A percentile compares a stretch with the other conserved stretches of the same genome.
phyloP scores from a whole-genome alignment of 495 filamentous ascomycete species.

The Penicillium cosmopolitanum region DNA sequence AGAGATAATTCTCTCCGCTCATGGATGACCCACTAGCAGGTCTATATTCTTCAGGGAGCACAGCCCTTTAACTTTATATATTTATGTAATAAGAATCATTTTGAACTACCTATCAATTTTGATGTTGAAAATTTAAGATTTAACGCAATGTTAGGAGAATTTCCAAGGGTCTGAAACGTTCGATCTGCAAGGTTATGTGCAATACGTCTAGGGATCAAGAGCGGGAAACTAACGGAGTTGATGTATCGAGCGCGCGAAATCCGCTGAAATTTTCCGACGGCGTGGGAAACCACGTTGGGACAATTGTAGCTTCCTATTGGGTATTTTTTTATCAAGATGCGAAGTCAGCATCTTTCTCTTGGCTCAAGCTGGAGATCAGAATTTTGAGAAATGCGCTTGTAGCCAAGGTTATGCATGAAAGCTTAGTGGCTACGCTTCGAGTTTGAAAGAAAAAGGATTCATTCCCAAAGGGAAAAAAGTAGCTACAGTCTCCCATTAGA shows the following conservation, averaged over 20 bases:
- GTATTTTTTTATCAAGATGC: too few species aligned
- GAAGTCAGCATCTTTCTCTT: too few species aligned
- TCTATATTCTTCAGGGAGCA: slow-evolving; percentile 9
- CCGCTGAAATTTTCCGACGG: background rate
- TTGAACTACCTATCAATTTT: background rate
- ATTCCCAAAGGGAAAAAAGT: too few species aligned
- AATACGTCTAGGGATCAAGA: background rate
- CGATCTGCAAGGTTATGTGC: background rate
- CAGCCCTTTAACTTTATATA: background rate
- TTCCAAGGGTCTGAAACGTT: background rate
- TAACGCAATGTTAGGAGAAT: background rate
- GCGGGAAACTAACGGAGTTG: background rate
- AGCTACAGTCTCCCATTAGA: too few species aligned
- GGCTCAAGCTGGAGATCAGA: too few species aligned
- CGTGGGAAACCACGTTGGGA: too few species aligned
- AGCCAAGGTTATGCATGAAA: too few species aligned
- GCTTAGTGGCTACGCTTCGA: too few species aligned
- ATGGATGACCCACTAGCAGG: background rate
- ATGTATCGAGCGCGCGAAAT: background rate
- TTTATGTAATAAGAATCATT: slow-evolving; percentile 2
- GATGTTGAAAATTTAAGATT: background rate
- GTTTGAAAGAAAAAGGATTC: too few species aligned
- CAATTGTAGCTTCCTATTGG: too few species aligned
- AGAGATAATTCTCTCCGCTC: background rate
- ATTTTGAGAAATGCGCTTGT: too few species aligned